Base-by-base conservation (phyloP, 306 rosid genomes). In the Fragaria ananassa region DNA sequence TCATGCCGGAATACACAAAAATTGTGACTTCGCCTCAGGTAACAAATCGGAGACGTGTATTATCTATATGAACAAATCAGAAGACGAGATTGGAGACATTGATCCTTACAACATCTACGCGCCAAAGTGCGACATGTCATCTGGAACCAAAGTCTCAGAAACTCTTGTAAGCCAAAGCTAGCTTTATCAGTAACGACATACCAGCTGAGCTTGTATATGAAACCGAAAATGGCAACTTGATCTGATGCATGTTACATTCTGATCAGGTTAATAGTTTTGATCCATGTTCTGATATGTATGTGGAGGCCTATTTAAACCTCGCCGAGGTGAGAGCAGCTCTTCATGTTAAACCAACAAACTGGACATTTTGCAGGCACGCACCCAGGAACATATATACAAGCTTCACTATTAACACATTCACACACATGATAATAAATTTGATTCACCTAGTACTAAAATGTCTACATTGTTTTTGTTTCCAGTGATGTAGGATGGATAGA, bases 311-410 rank as follows among this genome's bases (percentile, higher is more conserved):
- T 25, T 7, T 58, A 58, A 58, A 58, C 27, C 64, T 58, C 34
- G 12, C 27, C 2, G 64, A 58, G 80, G 90, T 89, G 15, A 90
- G 84, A 83, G 70, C 58, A 68, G 89, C 93, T 65, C 81, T 89
- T 66, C 90, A 86, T 77, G 89, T 66, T 29, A 79, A 80, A 71
- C 29, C 85, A 71, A 50, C 79, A 25, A 35, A 79, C n/a, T 58
- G 64, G 64, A 21, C 64, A 58, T 2, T 13, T 58, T 58, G 64
- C 64, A 25, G 64, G 64, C 25, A 58, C 8, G n/a, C n/a, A 49
- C 54, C 54, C 8, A 10, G 53, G 53, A 57, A 23, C 63, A 21
- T 21, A 57, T 21, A 57, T 89, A 88, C 86, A 14, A 47, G 49
- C 14, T 45, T 45, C 49, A 45, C 49, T 1, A 6, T 29, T 29